These are phyloP conservation scores for Hirsutella thompsonii DNA, from an alignment of 2,329 filamentous ascomycete genomes.

Conservation along the genomic window DNA sequence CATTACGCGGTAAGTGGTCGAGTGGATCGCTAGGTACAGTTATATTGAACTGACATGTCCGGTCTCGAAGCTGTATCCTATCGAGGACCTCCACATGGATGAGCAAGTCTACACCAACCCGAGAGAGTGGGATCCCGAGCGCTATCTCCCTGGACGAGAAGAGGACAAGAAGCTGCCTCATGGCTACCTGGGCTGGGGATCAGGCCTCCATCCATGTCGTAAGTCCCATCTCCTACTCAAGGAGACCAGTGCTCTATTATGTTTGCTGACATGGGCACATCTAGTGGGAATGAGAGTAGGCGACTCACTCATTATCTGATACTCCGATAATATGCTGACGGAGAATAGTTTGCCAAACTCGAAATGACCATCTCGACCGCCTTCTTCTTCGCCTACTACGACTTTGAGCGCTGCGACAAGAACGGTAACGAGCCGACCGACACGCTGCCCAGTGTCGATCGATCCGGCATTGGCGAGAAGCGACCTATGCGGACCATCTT, in stretches of 20 bases:
- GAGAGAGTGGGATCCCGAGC: slow-evolving; percentile 32
- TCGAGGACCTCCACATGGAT: slow-evolving; percentile 36
- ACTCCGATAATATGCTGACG: neutral
- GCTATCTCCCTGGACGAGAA: slow-evolving; percentile 31
- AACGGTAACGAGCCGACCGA: slow-evolving; percentile 15
- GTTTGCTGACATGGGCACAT: neutral
- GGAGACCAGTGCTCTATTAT: neutral
- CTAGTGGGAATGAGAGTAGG: slow-evolving; percentile 5
- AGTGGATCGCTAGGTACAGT: too few species aligned
- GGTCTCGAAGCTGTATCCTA: slow-evolving; percentile 19
- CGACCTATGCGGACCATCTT: slow-evolving; percentile 6
- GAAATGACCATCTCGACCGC: slow-evolving; percentile 36
- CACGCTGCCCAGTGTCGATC: slow-evolving; percentile 5
- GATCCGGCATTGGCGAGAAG: slow-evolving; percentile 7
- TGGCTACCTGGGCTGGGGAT: slow-evolving; percentile 21
- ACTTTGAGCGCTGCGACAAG: slow-evolving; percentile 28
- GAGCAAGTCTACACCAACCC: slow-evolving; percentile 34
- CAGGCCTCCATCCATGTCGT: slow-evolving; percentile 22
- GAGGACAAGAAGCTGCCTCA: slow-evolving; percentile 25
- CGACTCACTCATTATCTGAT: neutral
- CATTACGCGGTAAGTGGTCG: slow-evolving; percentile 29
- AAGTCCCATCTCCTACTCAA: too few species aligned
- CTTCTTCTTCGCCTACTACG: slow-evolving; percentile 34
- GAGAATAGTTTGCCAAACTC: slow-evolving; percentile 33
- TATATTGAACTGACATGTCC: slow-evolving; percentile 1